Conservation (phyloP, 768 basidiomycete genomes). For the Lentinula guzmanii region DNA sequence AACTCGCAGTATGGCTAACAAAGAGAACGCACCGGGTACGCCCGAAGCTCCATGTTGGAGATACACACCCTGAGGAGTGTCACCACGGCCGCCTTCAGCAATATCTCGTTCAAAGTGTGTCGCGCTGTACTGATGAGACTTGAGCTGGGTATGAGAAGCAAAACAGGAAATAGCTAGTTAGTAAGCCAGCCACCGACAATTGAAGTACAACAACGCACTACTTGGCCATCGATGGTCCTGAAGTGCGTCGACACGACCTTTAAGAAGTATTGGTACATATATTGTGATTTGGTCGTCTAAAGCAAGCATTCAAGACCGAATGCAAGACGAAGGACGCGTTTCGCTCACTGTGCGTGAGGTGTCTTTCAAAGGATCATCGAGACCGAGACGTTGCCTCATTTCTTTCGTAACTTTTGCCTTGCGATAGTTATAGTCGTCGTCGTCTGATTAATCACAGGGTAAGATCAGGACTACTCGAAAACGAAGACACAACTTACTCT, state of each 20-base stretch:
- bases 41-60: constrained; percentile 71
- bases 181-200: not conserved
- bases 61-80: constrained; percentile 58
- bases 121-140: constrained; percentile 92
- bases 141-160: constrained; percentile 42
- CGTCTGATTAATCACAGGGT: constrained; percentile 32
- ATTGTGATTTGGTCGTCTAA: constrained; percentile 72
- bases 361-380: constrained; percentile 74
- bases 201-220: constrained; percentile 32
- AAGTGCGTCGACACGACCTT: constrained; percentile 98
- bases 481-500: constrained; percentile 26
- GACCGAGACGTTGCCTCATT: constrained; percentile 69
- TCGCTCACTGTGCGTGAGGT: constrained; percentile 48
- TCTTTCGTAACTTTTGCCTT: constrained; percentile 55
- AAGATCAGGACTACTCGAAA: not conserved
- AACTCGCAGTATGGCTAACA: not conserved
- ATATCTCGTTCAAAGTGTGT: constrained; percentile 97
- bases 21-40: constrained; percentile 47
- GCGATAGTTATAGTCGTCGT: constrained; percentile 72
- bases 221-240: constrained; percentile 66
- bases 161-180: not conserved
- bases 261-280: constrained; percentile 99
- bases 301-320: not conserved
- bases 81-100: constrained; percentile 50
- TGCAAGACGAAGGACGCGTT: not conserved